Base-by-base conservation (phyloP, 495 filamentous ascomycete genomes). In the Diplogelasinospora grovesii region DNA sequence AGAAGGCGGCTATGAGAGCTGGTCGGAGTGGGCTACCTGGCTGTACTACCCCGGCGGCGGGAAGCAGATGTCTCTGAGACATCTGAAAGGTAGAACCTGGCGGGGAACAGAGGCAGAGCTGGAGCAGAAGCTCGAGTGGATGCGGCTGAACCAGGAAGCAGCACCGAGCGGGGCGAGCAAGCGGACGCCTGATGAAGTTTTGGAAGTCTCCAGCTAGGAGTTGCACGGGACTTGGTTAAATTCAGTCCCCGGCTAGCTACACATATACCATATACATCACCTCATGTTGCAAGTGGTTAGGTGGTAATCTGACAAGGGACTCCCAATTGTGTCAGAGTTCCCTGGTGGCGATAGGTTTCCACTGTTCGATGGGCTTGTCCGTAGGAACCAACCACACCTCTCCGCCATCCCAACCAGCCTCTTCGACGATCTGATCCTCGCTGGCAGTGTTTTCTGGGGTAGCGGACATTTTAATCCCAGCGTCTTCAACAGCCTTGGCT, bases 11-110 rank as follows among this genome's bases (percentile, higher is more conserved):
- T n/a, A n/a, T n/a, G n/a, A n/a, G n/a, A 22, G 49, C 7, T 71
- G 65, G 65, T 39, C 26, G 11, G 64, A 63, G 46, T 71, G 68
- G 68, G 68, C 68, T 9, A 68, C 60, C 22, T 71, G 68, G 68
- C 43, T 71, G 39, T 70, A 68, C 34, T 70, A 68, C 25, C 68
- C 68, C 0, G 62, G 57, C 14, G 53, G 65, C 15, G 68, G 66
- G 11, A 56, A 41, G 36, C 43, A 36, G 44, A 25, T 65, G 11
- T 69, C 63, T 27, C 29, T 71, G 38, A 47, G 57, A 28, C 68
- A 71, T 43, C 57, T 68, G 3, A 60, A 65, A 41, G 68, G 68
- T 2, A 52, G 68, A 14, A 69, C 58, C 0, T 71, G 62, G 62
- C 52, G 52, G 37, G 68, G 68, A 0, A 26, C 53, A 0, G 66